Conservation (phyloP, 768 basidiomycete genomes). For the Psilocybe azurescens region DNA sequence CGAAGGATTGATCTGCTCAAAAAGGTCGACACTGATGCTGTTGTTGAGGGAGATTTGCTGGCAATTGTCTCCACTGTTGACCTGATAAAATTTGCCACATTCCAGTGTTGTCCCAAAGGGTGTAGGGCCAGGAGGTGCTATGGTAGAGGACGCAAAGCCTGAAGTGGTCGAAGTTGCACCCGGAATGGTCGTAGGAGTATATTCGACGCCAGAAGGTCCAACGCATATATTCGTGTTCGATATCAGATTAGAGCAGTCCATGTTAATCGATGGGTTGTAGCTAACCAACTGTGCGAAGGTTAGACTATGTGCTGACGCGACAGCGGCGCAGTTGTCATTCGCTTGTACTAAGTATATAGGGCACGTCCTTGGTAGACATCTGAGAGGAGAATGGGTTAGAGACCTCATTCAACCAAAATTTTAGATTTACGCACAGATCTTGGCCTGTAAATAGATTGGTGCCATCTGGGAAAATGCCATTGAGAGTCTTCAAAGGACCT, state of each 20-base stretch:
- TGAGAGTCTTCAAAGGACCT: neutral
- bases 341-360: neutral
- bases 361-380: conserved; percentile 1
- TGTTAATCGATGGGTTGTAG: neutral
- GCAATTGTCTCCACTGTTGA: neutral
- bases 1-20: neutral
- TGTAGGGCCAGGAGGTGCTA: neutral
- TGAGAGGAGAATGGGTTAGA: neutral
- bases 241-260: neutral
- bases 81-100: neutral
- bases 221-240: neutral
- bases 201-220: neutral
- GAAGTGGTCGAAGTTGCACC: neutral
- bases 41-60: neutral
- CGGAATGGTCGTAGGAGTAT: neutral
- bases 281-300: neutral
- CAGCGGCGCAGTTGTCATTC: neutral
- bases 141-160: neutral
- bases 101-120: neutral
- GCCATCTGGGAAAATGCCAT: neutral
- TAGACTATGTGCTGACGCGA: neutral
- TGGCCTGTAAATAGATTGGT: neutral
- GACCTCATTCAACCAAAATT: no score
- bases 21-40: neutral
- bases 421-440: neutral